Conservation (phyloP, 495 filamentous ascomycete genomes). For the Trichoderma parareesei region DNA sequence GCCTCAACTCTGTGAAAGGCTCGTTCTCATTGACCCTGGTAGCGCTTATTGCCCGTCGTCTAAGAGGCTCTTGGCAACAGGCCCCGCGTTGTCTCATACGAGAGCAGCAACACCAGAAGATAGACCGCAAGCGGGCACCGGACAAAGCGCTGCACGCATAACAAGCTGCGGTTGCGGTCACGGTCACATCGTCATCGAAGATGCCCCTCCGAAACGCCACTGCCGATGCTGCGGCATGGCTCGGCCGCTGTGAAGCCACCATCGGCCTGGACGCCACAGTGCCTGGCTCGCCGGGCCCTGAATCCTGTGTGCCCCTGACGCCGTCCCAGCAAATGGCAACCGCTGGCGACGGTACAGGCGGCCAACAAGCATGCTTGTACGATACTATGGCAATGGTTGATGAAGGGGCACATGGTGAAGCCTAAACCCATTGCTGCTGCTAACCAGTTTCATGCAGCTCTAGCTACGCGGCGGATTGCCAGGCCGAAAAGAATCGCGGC, state of each 20-base stretch:
- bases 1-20: background rate
- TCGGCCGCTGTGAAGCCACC: conserved; percentile 5
- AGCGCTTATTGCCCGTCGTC: background rate
- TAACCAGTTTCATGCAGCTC: background rate
- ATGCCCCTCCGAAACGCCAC: background rate
- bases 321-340: background rate
- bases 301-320: conserved; percentile 1
- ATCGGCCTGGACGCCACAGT: background rate
- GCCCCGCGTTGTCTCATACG: background rate
- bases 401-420: conserved; percentile 7
- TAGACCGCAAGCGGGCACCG: background rate
- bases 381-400: background rate
- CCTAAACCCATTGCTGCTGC: background rate
- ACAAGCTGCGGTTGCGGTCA: background rate
- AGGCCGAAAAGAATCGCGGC: background rate
- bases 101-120: background rate
- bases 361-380: background rate
- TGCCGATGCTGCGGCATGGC: conserved; percentile 3
- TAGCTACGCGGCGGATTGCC: background rate
- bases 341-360: background rate
- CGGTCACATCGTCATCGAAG: background rate
- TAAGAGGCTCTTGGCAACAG: background rate
- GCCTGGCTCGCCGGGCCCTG: conserved; percentile 6
- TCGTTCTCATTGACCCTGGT: background rate
- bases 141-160: background rate